These are phyloP conservation scores for Ogataea saltuana DNA, from an alignment of 805 yeast genomes.

Conservation along the genomic window DNA sequence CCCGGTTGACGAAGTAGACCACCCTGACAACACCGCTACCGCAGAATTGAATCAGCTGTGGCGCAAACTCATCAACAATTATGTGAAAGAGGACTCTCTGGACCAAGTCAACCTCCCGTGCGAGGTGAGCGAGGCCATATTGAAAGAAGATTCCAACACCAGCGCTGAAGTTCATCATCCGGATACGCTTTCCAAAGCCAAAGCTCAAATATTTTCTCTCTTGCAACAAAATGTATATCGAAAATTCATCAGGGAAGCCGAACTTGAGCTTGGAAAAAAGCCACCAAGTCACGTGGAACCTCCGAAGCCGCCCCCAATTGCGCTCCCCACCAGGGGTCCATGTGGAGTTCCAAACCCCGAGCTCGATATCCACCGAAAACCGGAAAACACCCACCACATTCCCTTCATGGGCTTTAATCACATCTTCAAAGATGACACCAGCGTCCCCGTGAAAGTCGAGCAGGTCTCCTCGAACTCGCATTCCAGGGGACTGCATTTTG, in stretches of 20 bases:
- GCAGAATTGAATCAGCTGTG: conserved; percentile 11
- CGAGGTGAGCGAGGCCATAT: conserved; percentile 35
- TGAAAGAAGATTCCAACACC: conserved; percentile 25
- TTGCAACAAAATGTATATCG: conserved; percentile 26
- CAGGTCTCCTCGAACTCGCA: not conserved
- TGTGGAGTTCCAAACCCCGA: conserved; percentile 14
- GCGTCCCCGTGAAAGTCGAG: not conserved
- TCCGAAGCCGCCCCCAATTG: not conserved
- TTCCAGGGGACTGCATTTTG: conserved; percentile 8
- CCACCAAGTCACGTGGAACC: not conserved
- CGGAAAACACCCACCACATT: not conserved
- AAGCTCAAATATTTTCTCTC: conserved; percentile 19
- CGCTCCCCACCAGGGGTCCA: conserved; percentile 10
- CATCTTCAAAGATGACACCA: not conserved
- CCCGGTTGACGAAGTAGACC: too few species aligned
- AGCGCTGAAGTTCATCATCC: conserved; percentile 21
- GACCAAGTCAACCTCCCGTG: conserved; percentile 51
- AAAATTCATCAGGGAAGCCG: conserved; percentile 19
- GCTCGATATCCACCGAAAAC: too few species aligned
- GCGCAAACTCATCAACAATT: conserved; percentile 39
- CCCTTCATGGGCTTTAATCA: conserved; percentile 2
- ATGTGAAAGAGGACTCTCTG: conserved; percentile 43
- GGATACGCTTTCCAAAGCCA: conserved; percentile 17
- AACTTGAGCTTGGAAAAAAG: conserved; percentile 7
- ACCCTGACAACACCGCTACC: not conserved